Evolutionary conservation across 768 basidiomycete genomes (phyloP).

Genomic region (Lyophyllum decastes): DNA sequence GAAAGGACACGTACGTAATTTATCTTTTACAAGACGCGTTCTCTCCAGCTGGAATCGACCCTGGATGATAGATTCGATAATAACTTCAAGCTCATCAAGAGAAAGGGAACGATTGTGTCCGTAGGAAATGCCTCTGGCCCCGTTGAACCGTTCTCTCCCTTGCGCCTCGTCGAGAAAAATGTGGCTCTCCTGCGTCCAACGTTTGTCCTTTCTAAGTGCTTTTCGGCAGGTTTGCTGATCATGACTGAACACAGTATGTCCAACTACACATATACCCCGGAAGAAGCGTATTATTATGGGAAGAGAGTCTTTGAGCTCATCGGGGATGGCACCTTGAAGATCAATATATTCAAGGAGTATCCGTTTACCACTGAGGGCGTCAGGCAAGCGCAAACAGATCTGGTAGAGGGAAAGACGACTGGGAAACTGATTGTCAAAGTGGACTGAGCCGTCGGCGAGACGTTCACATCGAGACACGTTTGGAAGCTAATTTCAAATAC

Average conservation of each 20-base stretch:
- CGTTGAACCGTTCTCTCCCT: slow-evolving; percentile 72
- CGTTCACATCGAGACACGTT: no score
- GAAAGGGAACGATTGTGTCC: slow-evolving; percentile 89
- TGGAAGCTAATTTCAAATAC: no score
- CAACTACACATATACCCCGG: slow-evolving; percentile 74
- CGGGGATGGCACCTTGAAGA: slow-evolving; percentile 58
- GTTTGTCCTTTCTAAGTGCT: slow-evolving; percentile 40
- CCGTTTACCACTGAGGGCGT: slow-evolving; percentile 83
- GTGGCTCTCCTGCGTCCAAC: slow-evolving; percentile 75
- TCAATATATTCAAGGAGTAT: slow-evolving; percentile 76
- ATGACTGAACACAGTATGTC: slow-evolving; percentile 47
- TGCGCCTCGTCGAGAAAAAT: slow-evolving; percentile 81
- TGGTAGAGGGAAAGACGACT: slow-evolving; percentile 73
- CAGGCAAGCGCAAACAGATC: slow-evolving; percentile 73
- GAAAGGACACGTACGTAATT: slow-evolving; percentile 82
- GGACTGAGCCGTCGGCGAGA: slow-evolving; percentile 6
- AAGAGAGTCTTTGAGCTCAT: slow-evolving; percentile 65
- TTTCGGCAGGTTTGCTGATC: background rate
- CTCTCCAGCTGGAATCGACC: background rate
- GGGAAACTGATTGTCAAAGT: slow-evolving; percentile 89
- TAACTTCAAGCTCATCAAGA: slow-evolving; percentile 77
- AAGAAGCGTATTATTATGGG: slow-evolving; percentile 71
- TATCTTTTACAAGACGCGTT: background rate
- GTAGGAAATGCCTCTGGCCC: slow-evolving; percentile 92
- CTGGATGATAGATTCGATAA: slow-evolving; percentile 58